These are phyloP conservation scores for Wickerhamiella parazyma DNA, from an alignment of 805 yeast species.

Conservation along the genomic window DNA sequence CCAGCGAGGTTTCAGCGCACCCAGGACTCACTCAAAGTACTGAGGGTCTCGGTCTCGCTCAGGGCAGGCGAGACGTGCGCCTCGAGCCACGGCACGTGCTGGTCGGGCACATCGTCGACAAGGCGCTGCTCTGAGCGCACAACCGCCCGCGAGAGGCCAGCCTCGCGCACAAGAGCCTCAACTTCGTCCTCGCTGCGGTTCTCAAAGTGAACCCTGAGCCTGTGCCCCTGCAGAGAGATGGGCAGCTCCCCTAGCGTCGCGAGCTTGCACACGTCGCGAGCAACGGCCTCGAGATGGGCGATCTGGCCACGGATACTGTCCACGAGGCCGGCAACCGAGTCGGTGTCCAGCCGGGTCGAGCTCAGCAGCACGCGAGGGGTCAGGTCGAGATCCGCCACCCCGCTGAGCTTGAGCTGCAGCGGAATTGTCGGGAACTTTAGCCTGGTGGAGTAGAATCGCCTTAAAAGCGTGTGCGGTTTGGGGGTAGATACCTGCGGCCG, in stretches of 20 bases:
- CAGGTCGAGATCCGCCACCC: slow-evolving; percentile 41
- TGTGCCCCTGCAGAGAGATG: slow-evolving; percentile 32
- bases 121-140: background rate
- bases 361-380: slow-evolving; percentile 30
- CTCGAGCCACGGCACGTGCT: background rate
- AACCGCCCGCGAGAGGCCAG: slow-evolving; percentile 1
- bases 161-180: slow-evolving; percentile 32
- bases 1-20: background rate
- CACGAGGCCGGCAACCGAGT: slow-evolving; percentile 32
- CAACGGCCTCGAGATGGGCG: slow-evolving; percentile 28
- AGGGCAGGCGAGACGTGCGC: slow-evolving; percentile 4
- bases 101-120: background rate
- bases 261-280: slow-evolving; percentile 34
- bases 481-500: background rate
- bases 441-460: background rate
- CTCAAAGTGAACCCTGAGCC: slow-evolving; percentile 49
- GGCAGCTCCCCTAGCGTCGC: slow-evolving; percentile 54
- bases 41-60: slow-evolving; percentile 1
- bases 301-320: slow-evolving; percentile 24
- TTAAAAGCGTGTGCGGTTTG: background rate
- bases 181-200: slow-evolving; percentile 49
- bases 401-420: background rate
- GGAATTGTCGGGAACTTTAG: slow-evolving; percentile 1
- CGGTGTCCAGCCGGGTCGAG: slow-evolving; percentile 32
- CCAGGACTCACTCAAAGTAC: slow-evolving; percentile 1